These are phyloP conservation scores for Collybiopsis confluens DNA, from an alignment of 768 basidiomycete species.

Conservation along the genomic window DNA sequence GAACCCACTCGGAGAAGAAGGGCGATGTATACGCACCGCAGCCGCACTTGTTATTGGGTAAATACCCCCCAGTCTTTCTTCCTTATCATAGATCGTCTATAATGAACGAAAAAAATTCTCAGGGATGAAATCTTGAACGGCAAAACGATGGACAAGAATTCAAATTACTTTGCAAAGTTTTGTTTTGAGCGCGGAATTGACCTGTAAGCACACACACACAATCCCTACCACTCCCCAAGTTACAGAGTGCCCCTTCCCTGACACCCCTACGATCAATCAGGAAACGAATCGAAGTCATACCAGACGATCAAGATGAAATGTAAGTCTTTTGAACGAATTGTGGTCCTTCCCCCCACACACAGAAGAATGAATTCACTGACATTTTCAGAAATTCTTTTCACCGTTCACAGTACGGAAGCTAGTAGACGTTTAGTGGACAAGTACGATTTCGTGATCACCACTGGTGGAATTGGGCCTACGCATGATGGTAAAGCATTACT, in stretches of 20 bases:
- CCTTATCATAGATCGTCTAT: not conserved
- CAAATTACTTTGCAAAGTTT: constrained; percentile 81
- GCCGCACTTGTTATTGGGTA: constrained; percentile 77
- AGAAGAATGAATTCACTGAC: too few species aligned
- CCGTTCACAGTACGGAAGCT: constrained; percentile 65
- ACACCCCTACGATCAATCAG: constrained; percentile 34
- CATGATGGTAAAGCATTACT: constrained; percentile 78
- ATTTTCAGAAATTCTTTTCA: not conserved
- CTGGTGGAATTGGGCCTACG: constrained; percentile 89
- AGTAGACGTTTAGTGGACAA: constrained; percentile 72
- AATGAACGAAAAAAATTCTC: not conserved
- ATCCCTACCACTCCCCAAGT: not conserved
- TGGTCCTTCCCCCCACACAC: too few species aligned
- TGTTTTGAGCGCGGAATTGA: constrained; percentile 87
- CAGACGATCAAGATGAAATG: constrained; percentile 92
- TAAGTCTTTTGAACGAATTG: too few species aligned
- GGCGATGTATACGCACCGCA: constrained; percentile 66
- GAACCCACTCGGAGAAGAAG: constrained; percentile 69
- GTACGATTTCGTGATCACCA: constrained; percentile 89
- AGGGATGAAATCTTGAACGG: constrained; percentile 94
- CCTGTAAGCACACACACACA: too few species aligned
- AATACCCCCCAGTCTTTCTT: constrained; percentile 13
- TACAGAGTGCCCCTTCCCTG: constrained; percentile 12
- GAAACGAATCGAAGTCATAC: constrained; percentile 86
- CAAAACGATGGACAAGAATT: constrained; percentile 81